Evolutionary conservation across 352 stramenopile genomes (phyloP).

Genomic region (Phytophthora pinifolia): DNA sequence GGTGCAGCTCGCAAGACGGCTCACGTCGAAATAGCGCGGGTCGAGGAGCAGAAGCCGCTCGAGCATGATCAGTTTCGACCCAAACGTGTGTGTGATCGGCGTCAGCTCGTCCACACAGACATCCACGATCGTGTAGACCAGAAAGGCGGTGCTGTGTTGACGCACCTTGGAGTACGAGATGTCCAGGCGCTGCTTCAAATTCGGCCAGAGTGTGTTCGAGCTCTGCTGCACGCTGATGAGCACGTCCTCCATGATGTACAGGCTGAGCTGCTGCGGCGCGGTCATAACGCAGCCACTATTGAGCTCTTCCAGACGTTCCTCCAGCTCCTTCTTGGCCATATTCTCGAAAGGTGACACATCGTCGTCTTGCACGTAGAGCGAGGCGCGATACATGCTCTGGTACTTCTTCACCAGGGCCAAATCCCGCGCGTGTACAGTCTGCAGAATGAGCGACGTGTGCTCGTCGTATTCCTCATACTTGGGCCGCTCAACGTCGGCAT

Average conservation of each 20-base stretch:
- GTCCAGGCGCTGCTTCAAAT: conserved; percentile 63
- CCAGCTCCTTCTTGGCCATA: conserved; percentile 69
- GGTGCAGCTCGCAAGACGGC: conserved; percentile 43
- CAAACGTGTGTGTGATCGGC: conserved; percentile 73
- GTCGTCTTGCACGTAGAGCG: conserved; percentile 57
- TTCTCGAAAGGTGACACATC: conserved; percentile 52
- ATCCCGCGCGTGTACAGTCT: conserved; percentile 59
- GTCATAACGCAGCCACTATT: conserved; percentile 69
- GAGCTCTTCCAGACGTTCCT: conserved; percentile 55
- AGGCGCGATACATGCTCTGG: conserved; percentile 74
- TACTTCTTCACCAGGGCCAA: conserved; percentile 58
- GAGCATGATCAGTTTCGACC: conserved; percentile 71
- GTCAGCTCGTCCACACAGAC: conserved; percentile 79
- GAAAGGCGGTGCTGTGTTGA: conserved; percentile 68
- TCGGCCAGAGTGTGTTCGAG: conserved; percentile 46
- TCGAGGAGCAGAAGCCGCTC: conserved; percentile 59
- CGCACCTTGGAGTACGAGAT: conserved; percentile 83
- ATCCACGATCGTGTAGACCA: conserved; percentile 82
- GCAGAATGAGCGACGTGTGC: conserved; percentile 74
- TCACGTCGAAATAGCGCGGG: conserved; percentile 58
- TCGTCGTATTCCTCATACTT: conserved; percentile 90
- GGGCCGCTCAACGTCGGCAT: conserved; percentile 71
- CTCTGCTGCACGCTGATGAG: conserved; percentile 73
- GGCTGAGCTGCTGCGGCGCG: conserved; percentile 68
- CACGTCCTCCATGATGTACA: conserved; percentile 75